Conservation (phyloP, 176 grass and related monocot genomes). For the Paspalum vaginatum region DNA sequence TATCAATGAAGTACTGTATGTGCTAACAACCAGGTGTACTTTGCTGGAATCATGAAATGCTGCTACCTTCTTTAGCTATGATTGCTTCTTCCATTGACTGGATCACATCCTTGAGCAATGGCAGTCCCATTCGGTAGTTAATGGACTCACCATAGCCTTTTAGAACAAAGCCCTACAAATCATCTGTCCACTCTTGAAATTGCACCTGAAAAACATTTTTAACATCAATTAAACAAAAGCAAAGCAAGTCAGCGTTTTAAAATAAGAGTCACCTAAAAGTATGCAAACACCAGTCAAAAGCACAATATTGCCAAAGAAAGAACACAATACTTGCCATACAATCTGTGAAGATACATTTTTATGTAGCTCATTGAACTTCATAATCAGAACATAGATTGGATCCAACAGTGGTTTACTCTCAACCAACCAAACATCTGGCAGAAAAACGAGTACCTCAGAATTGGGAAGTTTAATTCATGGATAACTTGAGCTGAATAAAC, state of each 20-base stretch:
- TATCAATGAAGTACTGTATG: neutral
- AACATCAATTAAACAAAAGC: conserved; percentile 5
- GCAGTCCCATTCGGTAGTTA: conserved; percentile 91
- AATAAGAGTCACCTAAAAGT: neutral
- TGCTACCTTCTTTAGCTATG: conserved; percentile 74
- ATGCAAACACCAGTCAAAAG: neutral
- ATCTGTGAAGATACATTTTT: neutral
- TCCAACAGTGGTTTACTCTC: neutral
- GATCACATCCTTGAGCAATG: conserved; percentile 80
- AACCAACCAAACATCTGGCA: conserved; percentile 7
- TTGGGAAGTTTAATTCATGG: neutral
- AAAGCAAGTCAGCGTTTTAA: neutral
- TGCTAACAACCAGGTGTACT: neutral
- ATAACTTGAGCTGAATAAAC: neutral
- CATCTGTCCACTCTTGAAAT: conserved; percentile 94
- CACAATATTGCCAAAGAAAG: conserved; percentile 25
- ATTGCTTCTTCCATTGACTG: conserved; percentile 91
- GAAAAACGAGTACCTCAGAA: neutral
- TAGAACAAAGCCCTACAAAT: conserved; percentile 87
- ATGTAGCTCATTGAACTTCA: neutral
- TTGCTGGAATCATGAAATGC: conserved; percentile 1
- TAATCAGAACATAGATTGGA: neutral
- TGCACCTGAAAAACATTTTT: conserved; percentile 56
- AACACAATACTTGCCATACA: no score
- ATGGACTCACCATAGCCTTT: conserved; percentile 97